phyloP scores from a whole-genome alignment of 2,329 filamentous ascomycete species.

The Fusarium paranaense region DNA sequence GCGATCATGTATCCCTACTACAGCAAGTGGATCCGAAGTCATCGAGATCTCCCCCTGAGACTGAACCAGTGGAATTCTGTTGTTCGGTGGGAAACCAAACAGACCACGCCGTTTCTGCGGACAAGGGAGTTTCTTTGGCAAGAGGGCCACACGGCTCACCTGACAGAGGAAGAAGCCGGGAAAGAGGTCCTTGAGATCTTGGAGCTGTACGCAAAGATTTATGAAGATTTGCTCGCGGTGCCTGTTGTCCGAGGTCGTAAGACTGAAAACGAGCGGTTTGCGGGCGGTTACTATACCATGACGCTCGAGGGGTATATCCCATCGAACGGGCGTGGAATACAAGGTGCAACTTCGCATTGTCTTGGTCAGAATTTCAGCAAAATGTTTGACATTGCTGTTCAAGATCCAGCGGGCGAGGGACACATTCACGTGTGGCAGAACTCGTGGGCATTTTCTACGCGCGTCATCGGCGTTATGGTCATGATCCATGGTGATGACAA shows the following conservation, averaged over 20 bases:
- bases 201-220: constrained; percentile 91
- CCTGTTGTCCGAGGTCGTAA: constrained; percentile 94
- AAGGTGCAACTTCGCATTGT: constrained; percentile 93
- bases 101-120: constrained; percentile 84
- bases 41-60: constrained; percentile 92
- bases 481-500: constrained; percentile 98
- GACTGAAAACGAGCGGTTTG: constrained; percentile 98
- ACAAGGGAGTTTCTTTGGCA: constrained; percentile 98
- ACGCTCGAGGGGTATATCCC: constrained; percentile 98
- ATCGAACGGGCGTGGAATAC: constrained; percentile 93
- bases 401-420: constrained; percentile 87
- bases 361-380: constrained; percentile 98
- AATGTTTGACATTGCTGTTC: constrained; percentile 98
- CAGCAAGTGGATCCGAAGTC: constrained; percentile 95
- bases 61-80: constrained; percentile 98
- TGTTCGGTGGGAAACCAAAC: constrained; percentile 97
- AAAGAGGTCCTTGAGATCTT: constrained; percentile 93
- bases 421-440: constrained; percentile 97
- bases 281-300: constrained; percentile 95
- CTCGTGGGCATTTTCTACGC: constrained; percentile 97
- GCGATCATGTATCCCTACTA: constrained; percentile 96
- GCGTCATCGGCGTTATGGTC: constrained; percentile 98
- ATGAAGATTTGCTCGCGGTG: constrained; percentile 92
- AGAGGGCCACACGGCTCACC: constrained; percentile 90
- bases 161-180: constrained; percentile 84